Conservation (phyloP, 2,329 filamentous ascomycete species). For the Penicillium capsulatum region DNA sequence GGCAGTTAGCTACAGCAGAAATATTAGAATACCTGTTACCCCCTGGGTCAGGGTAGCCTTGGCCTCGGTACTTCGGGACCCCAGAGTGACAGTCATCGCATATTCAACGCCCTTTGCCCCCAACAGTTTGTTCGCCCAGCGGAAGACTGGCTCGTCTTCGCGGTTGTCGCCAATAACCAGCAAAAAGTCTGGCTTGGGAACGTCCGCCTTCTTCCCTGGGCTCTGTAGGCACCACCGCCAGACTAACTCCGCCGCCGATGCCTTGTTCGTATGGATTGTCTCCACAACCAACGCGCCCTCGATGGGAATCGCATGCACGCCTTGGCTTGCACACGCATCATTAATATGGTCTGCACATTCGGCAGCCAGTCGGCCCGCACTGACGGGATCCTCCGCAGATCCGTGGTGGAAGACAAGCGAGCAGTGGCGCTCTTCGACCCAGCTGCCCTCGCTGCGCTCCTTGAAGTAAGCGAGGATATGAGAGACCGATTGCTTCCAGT, state of each 20-base stretch:
- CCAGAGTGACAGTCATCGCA: conserved; percentile 81
- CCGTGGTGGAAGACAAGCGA: conserved; percentile 89
- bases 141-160: conserved; percentile 90
- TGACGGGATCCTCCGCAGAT: conserved; percentile 69
- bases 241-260: conserved; percentile 71
- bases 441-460: conserved; percentile 81
- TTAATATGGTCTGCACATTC: conserved; percentile 96
- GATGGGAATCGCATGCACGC: conserved; percentile 75
- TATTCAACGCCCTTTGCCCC: conserved; percentile 58
- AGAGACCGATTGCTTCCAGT: conserved; percentile 80
- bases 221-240: conserved; percentile 62
- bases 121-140: conserved; percentile 79
- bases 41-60: conserved; percentile 82
- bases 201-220: conserved; percentile 39
- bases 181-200: conserved; percentile 67
- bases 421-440: conserved; percentile 86
- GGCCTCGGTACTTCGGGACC: conserved; percentile 83
- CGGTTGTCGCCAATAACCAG: conserved; percentile 86
- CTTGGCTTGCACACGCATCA: conserved; percentile 78
- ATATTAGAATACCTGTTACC: conserved; percentile 86
- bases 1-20: no score
- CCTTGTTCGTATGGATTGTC: conserved; percentile 81
- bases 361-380: conserved; percentile 72
- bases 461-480: conserved; percentile 84
- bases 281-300: conserved; percentile 81